Evolutionary conservation across 805 yeast species (phyloP).

Genomic region (Teunomyces lycoperdinae): DNA sequence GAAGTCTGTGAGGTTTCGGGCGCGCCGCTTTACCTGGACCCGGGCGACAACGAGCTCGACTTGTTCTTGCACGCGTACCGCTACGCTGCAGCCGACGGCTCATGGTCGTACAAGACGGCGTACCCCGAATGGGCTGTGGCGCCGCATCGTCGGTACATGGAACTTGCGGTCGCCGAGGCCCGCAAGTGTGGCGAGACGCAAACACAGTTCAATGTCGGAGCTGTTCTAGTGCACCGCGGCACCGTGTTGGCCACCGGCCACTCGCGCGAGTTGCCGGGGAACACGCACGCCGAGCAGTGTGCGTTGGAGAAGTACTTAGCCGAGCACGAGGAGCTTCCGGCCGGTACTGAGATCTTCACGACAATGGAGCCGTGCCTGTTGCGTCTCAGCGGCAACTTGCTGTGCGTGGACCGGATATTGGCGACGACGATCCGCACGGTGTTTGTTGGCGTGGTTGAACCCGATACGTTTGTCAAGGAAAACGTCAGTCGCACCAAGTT

Average conservation of each 20-base stretch:
- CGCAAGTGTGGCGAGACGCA: conserved; percentile 74
- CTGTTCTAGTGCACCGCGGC: conserved; percentile 64
- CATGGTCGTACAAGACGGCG: conserved; percentile 75
- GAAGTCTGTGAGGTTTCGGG: conserved; percentile 65
- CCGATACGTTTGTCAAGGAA: conserved; percentile 79
- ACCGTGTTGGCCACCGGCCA: conserved; percentile 75
- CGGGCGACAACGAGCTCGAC: conserved; percentile 82
- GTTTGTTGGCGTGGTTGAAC: conserved; percentile 90
- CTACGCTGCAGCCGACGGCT: conserved; percentile 56
- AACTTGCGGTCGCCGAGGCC: conserved; percentile 74
- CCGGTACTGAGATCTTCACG: conserved; percentile 80
- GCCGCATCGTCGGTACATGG: conserved; percentile 62
- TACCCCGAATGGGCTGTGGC: conserved; percentile 81
- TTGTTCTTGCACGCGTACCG: conserved; percentile 89
- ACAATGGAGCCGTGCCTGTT: conserved; percentile 97
- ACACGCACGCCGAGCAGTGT: conserved; percentile 97
- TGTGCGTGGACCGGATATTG: conserved; percentile 82
- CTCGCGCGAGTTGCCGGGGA: conserved; percentile 88
- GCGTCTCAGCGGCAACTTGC: conserved; percentile 83
- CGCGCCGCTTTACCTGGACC: conserved; percentile 75
- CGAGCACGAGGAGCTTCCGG: conserved; percentile 51
- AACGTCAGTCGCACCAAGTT: conserved; percentile 64
- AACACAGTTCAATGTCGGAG: conserved; percentile 94
- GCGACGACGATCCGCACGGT: conserved; percentile 60
- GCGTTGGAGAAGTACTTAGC: conserved; percentile 73